phyloP scores from a whole-genome alignment of 257 asterid genomes.

The Solanum piurae region DNA sequence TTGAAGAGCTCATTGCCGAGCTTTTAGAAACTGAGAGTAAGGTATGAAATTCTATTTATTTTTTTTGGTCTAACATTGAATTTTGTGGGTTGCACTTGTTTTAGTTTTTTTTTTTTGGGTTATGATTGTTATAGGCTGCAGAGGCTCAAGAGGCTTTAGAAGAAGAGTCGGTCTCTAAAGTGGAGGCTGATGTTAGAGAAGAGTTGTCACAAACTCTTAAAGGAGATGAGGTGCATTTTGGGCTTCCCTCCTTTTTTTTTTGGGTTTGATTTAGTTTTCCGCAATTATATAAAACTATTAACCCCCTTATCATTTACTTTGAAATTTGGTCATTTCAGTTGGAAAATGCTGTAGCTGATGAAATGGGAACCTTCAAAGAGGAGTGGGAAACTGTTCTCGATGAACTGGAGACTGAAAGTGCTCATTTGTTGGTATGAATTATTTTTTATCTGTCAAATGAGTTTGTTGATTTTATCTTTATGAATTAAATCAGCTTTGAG shows the following conservation, averaged over 20 bases:
- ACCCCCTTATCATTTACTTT: not conserved
- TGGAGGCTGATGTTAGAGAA: slow-evolving; percentile 82
- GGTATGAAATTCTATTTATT: slow-evolving; percentile 16
- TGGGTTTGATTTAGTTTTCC: not conserved
- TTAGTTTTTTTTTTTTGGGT: not conserved
- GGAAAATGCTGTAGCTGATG: slow-evolving; percentile 74
- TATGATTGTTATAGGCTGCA: slow-evolving; percentile 56
- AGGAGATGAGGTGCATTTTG: slow-evolving; percentile 45
- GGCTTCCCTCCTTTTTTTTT: not conserved
- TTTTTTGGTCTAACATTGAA: not conserved
- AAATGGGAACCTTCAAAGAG: slow-evolving; percentile 68
- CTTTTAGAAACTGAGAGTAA: slow-evolving; percentile 83
- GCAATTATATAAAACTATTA: not conserved
- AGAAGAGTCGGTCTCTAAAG: slow-evolving; percentile 68
- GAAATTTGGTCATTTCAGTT: slow-evolving; percentile 21
- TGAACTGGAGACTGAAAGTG: slow-evolving; percentile 82
- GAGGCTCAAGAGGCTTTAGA: slow-evolving; percentile 92
- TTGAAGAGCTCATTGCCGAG: slow-evolving; percentile 82
- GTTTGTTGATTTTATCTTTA: not conserved
- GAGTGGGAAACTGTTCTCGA: slow-evolving; percentile 89
- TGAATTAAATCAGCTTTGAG: not conserved
- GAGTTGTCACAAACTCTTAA: slow-evolving; percentile 61
- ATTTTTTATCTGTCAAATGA: not conserved
- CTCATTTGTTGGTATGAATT: slow-evolving; percentile 58
- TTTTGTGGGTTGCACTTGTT: slow-evolving; percentile 1